Evolutionary conservation across 2,329 filamentous ascomycete species (phyloP), one percentile per base, ranked within the genome.

Genomic region (Seiridium cupressi): DNA sequence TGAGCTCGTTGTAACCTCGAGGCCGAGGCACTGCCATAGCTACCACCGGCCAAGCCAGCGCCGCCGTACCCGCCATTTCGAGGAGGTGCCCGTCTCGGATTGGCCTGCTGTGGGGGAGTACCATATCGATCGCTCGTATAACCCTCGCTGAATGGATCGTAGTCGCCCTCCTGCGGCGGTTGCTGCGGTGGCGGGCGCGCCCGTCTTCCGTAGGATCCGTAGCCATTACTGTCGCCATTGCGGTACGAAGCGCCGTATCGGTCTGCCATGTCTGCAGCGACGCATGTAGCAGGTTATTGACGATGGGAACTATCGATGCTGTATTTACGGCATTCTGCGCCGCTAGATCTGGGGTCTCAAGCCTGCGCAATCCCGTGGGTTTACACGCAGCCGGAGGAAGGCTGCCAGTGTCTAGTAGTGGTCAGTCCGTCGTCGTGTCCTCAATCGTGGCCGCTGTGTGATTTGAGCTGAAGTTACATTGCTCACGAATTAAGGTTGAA

Each of bases 221-320:
- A 80, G 63, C 76, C 75, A 63, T 74, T 76, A 57, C 74, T 74
- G 59, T 75, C 74, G 64, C 75, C 76, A 64, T 76, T 79, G 68
- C 78, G 76, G 71, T 76, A 79, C 60, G 81, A 70, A 62, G 69
- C 73, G 68, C 78, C 81, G 72, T 81, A 82, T 67, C 81, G 78
- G 71, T 79, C 79, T 66, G 82, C 75, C 83, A 85, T 85, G 71
- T 60, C 75, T 35, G 51, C 51, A 44, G 26, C 51, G n/a, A 5
- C 42, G 35, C 53, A 46, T 42, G n/a, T 49, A 44, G 55, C 9
- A 36, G 40, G n/a, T 13, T 26, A 35, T 35, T 53, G 49, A 53
- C 35, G 49, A 40, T 5, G 11, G 49, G 35, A 40, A 35, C 35
- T 53, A 53, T 53, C 35, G 49, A 34, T 53, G 49, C 35, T 18